These are phyloP conservation scores for Cryphonectria carpinicola DNA, from an alignment of 2,329 filamentous ascomycete species.

Conservation along the genomic window DNA sequence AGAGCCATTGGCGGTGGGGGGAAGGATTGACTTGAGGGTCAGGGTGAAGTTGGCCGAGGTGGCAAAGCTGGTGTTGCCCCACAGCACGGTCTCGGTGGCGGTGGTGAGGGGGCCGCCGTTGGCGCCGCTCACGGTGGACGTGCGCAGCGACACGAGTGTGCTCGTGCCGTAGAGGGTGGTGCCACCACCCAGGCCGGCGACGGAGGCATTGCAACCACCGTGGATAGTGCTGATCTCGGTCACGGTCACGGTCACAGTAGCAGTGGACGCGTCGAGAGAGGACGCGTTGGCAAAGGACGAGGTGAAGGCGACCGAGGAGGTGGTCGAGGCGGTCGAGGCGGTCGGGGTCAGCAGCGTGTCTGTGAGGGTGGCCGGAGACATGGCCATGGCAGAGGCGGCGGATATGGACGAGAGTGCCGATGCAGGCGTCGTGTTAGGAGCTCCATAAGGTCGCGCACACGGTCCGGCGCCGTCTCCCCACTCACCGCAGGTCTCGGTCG, in stretches of 20 bases:
- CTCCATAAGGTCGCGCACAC: conserved; percentile 26
- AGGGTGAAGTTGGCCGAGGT: conserved; percentile 22
- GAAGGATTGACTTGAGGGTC: conserved; percentile 39
- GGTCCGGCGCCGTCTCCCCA: conserved; percentile 27
- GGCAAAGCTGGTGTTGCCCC: conserved; percentile 6
- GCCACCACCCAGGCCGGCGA: neutral
- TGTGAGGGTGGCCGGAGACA: neutral
- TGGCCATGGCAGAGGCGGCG: neutral
- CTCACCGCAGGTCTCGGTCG: conserved; percentile 20
- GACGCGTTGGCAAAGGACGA: conserved; percentile 15
- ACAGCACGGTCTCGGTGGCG: conserved; percentile 11
- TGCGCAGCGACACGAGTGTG: conserved; percentile 1
- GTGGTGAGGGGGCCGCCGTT: conserved; percentile 7
- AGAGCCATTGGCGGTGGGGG: conserved; percentile 32
- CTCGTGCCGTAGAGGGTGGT: conserved; percentile 13
- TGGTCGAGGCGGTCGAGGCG: neutral
- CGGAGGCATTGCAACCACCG: neutral
- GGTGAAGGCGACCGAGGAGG: conserved; percentile 2
- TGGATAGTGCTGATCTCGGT: neutral
- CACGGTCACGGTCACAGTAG: conserved; percentile 19
- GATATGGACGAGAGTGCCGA: conserved; percentile 20
- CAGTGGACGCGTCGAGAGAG: conserved; percentile 8
- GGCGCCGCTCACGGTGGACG: conserved; percentile 4
- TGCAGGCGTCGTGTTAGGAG: conserved; percentile 22
- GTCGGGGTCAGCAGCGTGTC: conserved; percentile 2